These are phyloP conservation scores for Leptographium radiaticola DNA, from an alignment of 2,329 filamentous ascomycete genomes.

Conservation along the genomic window DNA sequence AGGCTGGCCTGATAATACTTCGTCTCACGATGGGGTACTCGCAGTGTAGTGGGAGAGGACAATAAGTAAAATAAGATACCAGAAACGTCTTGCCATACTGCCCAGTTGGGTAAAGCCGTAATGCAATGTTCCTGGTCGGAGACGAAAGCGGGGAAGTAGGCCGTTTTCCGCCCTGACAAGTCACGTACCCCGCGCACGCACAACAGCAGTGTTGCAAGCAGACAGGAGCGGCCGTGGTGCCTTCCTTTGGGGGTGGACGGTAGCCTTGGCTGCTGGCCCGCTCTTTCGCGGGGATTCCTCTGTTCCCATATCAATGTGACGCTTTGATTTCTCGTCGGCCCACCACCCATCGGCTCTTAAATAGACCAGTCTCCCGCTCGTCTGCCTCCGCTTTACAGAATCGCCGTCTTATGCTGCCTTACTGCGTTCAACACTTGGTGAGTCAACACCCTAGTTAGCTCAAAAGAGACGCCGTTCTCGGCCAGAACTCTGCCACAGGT, in stretches of 20 bases:
- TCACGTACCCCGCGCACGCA: constrained; percentile 11
- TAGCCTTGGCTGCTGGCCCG: neutral
- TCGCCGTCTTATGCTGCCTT: neutral
- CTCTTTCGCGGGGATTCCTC: neutral
- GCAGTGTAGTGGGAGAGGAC: too few relatives aligned
- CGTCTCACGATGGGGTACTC: too few relatives aligned
- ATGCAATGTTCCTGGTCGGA: neutral
- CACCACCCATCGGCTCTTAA: neutral
- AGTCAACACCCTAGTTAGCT: neutral
- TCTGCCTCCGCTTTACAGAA: neutral
- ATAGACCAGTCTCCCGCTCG: neutral
- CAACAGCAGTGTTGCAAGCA: constrained; percentile 7
- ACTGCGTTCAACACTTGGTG: neutral
- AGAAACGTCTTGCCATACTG: too few relatives aligned
- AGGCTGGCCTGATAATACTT: too few relatives aligned
- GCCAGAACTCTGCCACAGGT: neutral
- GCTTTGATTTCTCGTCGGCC: neutral
- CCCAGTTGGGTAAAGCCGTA: neutral
- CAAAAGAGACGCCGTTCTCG: neutral
- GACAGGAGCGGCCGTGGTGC: constrained; percentile 14
- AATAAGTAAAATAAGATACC: too few relatives aligned
- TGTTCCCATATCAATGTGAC: neutral
- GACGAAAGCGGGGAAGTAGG: constrained; percentile 17
- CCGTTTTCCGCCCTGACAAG: constrained; percentile 15
- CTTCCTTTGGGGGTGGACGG: neutral